Evolutionary conservation across 805 yeast genomes (phyloP).

Genomic region (Hanseniaspora singularis): DNA sequence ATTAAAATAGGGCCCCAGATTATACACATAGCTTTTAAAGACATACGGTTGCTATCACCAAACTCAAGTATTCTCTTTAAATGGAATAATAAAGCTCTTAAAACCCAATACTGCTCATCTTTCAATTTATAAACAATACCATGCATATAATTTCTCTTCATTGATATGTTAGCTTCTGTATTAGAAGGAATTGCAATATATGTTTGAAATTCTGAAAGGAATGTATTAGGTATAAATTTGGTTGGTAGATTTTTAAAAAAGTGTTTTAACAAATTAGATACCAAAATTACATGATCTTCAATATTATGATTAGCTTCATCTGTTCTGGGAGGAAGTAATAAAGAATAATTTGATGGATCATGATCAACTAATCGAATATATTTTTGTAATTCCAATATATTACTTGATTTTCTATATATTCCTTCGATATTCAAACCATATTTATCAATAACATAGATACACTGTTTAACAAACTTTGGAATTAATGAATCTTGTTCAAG

Average conservation of each 20-base stretch:
- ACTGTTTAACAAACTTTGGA: conserved; percentile 78
- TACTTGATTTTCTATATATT: conserved; percentile 77
- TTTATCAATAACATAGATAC: conserved; percentile 74
- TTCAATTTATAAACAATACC: conserved; percentile 80
- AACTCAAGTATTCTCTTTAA: conserved; percentile 57
- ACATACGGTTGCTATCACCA: conserved; percentile 66
- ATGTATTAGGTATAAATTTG: conserved; percentile 24
- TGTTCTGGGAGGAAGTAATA: conserved; percentile 44
- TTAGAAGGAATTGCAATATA: conserved; percentile 63
- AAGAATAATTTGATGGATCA: conserved; percentile 55
- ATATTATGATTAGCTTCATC: conserved; percentile 64
- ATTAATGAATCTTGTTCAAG: conserved; percentile 75
- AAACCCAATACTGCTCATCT: conserved; percentile 88
- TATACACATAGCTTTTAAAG: conserved; percentile 63
- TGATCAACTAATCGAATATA: conserved; percentile 58
- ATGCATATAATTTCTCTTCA: conserved; percentile 65
- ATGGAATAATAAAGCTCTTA: conserved; percentile 76
- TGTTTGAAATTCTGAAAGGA: conserved; percentile 26
- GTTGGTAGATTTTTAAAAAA: conserved; percentile 81
- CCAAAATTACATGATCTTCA: conserved; percentile 30
- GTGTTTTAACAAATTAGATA: conserved; percentile 76
- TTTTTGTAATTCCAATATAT: conserved; percentile 58
- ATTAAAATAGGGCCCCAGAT: conserved; percentile 92
- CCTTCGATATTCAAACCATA: conserved; percentile 83
- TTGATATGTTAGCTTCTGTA: conserved; percentile 22